A percentile compares a stretch with the other conserved stretches of the same genome.
Conservation (phyloP, 1,284 basidiomycete species). For the Anthracocystis panici-leucophaei region DNA sequence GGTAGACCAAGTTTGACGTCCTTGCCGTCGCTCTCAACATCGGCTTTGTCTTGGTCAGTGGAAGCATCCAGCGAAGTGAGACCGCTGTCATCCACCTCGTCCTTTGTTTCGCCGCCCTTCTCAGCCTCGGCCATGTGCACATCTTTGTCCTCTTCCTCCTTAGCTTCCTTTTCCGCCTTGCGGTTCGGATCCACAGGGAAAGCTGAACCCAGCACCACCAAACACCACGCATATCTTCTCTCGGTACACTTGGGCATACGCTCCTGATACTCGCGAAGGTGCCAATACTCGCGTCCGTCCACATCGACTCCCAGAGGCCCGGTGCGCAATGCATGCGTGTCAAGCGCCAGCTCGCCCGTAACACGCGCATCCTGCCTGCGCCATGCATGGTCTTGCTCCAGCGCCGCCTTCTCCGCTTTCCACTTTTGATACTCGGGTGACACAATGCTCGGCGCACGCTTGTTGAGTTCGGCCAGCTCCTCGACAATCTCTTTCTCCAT, state of each 20-base stretch:
- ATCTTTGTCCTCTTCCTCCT: constrained; percentile 17
- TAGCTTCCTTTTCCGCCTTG: constrained; percentile 4
- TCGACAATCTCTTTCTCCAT: constrained; percentile 46
- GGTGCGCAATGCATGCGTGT: constrained; percentile 48
- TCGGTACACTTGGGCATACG: constrained; percentile 51
- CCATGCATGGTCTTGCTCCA: constrained; percentile 38
- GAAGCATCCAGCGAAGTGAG: constrained; percentile 34
- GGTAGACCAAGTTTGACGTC: constrained; percentile 20
- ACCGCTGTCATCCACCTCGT: constrained; percentile 30
- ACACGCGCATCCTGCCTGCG: constrained; percentile 36
- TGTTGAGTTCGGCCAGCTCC: constrained; percentile 51
- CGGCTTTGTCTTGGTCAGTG: constrained; percentile 13
- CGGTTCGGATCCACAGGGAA: constrained; percentile 25
- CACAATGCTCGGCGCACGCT: constrained; percentile 47
- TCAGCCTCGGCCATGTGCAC: constrained; percentile 4
- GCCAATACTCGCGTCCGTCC: constrained; percentile 59
- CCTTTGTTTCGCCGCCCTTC: constrained; percentile 8
- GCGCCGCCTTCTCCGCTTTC: constrained; percentile 39
- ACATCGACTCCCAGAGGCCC: constrained; percentile 51
- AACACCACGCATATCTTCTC: constrained; percentile 54
- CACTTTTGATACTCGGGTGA: constrained; percentile 41
- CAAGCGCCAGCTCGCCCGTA: constrained; percentile 23
- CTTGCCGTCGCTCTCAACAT: not conserved
- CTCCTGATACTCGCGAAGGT: constrained; percentile 57
- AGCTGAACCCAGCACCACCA: constrained; percentile 43